Evolutionary conservation across 192 early-diverging fungal species (phyloP), one percentile per base, ranked within the genome.

Genomic region (Gaertneriomyces semiglobifer): DNA sequence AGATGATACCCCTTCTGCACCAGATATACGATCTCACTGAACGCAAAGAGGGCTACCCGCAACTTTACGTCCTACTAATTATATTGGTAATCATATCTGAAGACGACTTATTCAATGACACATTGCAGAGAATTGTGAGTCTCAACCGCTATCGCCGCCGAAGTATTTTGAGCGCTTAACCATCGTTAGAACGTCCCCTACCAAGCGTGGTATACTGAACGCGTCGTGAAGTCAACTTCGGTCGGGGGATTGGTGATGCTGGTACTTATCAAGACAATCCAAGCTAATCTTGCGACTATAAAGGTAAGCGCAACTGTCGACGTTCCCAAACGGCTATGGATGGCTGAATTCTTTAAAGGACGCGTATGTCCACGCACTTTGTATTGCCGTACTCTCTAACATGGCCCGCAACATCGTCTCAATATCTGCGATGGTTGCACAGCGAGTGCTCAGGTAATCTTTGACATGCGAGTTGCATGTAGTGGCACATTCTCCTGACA

Each of bases 191-290:
- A 66, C 18, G 75, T 90, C 56, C 69, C 75, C 6, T 75, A 84
- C 42, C 80, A 82, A 25, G 60, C 84, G 7, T 91, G 89, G 89
- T 89, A 88, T 67, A 88, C 86, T 14, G 88, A 91, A 56, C 67
- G 88, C 18, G 70, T 86, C 6, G 51, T 91, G 16, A 87, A 85
- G 58, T 74, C 79, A 10, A 66, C 88, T 18, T 86, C 89, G 5
- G 62, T 91, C 11, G 88, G 89, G 33, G 88, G 89, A 2, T 66
- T 90, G n/a, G 65, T 75, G 20, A 75, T 82, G 1, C 76, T 90
- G 6, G 87, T 91, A 8, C 52, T 91, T 12, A 84, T 90, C 16
- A 73, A 86, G 9, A 77, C 77, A 9, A 71, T 91, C 20, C 89
- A 89, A 62, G 68, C 80, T 7, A 91, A 91, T 55, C 73, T 91